phyloP scores from a whole-genome alignment of 371 early-diverging fungal genomes.

The Choanephora cucurbitarum region DNA sequence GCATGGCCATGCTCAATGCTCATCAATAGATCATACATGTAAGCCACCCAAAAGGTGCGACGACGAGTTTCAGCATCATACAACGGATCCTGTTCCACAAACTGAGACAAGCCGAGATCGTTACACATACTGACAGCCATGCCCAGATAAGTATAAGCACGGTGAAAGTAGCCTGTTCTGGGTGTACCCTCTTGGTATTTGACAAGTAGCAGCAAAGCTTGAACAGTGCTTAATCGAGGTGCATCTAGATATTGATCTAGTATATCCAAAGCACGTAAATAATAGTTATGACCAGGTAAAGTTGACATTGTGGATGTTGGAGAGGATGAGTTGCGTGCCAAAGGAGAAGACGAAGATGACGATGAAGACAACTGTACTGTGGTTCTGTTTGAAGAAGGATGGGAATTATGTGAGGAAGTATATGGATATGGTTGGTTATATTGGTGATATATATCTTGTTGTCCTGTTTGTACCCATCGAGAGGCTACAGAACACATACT shows the following conservation, averaged over 20 bases:
- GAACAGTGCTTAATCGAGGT: constrained; percentile 68
- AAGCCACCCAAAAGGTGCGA: constrained; percentile 48
- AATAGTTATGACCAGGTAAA: constrained; percentile 39
- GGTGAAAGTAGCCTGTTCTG: constrained; percentile 40
- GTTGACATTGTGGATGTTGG: constrained; percentile 10
- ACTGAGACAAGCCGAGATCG: constrained; percentile 60
- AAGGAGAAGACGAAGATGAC: too few species aligned
- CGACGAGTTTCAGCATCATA: constrained; percentile 35
- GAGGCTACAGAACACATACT: constrained; percentile 64
- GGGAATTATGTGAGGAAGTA: too few species aligned
- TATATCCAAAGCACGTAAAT: constrained; percentile 45
- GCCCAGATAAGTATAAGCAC: constrained; percentile 39
- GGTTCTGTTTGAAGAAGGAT: too few species aligned
- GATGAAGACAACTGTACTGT: too few species aligned
- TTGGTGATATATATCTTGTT: background rate
- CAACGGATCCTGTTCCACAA: constrained; percentile 29
- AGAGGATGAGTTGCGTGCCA: constrained; percentile 1
- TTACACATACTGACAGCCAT: constrained; percentile 78
- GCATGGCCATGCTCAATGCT: constrained; percentile 48
- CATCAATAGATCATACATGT: constrained; percentile 43
- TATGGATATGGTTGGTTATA: constrained; percentile 10
- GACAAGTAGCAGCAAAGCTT: constrained; percentile 69
- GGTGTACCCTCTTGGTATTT: constrained; percentile 66
- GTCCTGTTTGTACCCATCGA: constrained; percentile 34
- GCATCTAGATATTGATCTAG: constrained; percentile 71